Conservation (phyloP, 768 basidiomycete species). For the Tulasnella sp. region DNA sequence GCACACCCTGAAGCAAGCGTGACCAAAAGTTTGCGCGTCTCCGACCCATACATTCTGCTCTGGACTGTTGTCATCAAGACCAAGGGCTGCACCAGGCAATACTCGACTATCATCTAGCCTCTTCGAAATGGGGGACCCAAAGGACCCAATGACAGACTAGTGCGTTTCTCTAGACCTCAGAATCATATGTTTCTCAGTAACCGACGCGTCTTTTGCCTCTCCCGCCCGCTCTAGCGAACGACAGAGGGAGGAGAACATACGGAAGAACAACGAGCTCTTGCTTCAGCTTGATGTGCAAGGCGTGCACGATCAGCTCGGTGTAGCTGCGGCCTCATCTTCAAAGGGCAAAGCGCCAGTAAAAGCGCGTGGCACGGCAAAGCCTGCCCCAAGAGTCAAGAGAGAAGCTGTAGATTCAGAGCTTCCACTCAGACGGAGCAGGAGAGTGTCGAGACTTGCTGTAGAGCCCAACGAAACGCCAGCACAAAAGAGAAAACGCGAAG, state of each 20-base stretch:
- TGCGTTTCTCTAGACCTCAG: no score
- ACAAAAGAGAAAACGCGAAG: conserved; percentile 57
- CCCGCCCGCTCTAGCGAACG: conserved; percentile 38
- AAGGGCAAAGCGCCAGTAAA: conserved; percentile 28
- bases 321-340: conserved; percentile 24
- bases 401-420: conserved; percentile 25
- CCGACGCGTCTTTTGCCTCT: no score
- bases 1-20: no score
- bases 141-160: no score
- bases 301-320: conserved; percentile 38
- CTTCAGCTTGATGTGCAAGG: conserved; percentile 58
- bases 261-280: conserved; percentile 63
- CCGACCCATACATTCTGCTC: no score
- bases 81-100: no score
- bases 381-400: conserved; percentile 45
- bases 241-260: conserved; percentile 72
- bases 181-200: no score
- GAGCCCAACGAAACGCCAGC: conserved; percentile 56
- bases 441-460: conserved; percentile 36
- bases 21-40: no score
- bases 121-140: no score
- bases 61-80: no score
- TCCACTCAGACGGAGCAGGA: conserved; percentile 48
- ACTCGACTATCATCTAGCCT: no score
- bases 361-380: conserved; percentile 37